phyloP scores from a whole-genome alignment of 129 eudicot genomes.

The Tagetes patula region DNA sequence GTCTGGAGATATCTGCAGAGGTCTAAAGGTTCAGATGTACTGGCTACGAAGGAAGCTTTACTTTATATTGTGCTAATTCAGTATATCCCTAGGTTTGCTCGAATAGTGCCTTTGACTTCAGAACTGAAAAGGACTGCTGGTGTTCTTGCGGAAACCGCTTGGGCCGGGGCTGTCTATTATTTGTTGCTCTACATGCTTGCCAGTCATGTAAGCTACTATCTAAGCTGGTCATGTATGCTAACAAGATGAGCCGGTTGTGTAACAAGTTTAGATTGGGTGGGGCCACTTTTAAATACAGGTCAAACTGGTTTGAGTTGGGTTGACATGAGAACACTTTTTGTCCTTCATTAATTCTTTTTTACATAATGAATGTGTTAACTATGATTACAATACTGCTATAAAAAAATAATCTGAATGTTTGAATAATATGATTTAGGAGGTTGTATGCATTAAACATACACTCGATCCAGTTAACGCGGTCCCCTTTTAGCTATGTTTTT shows the following conservation, averaged over 20 bases:
- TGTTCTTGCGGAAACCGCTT: conserved; percentile 92
- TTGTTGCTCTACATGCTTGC: conserved; percentile 89
- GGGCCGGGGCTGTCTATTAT: conserved; percentile 95
- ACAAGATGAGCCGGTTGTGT: conserved; percentile 9
- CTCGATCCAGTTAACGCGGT: background rate
- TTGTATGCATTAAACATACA: background rate
- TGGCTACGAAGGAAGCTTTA: conserved; percentile 78
- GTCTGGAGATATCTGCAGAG: conserved; percentile 81
- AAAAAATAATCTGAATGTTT: background rate
- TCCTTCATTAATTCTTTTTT: background rate
- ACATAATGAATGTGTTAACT: background rate
- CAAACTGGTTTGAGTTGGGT: conserved; percentile 7
- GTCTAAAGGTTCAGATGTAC: conserved; percentile 73
- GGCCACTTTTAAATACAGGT: background rate
- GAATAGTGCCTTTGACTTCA: conserved; percentile 72
- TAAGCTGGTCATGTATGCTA: conserved; percentile 3
- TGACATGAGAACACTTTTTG: background rate
- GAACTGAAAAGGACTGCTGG: conserved; percentile 91
- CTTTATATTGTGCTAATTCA: conserved; percentile 69
- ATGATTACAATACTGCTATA: background rate
- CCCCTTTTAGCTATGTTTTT: background rate
- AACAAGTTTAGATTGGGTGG: background rate
- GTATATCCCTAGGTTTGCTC: conserved; percentile 70
- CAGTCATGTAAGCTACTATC: conserved; percentile 70
- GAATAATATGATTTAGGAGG: background rate